Percentiles rank a stretch among this genome's conserved stretches.
phyloP scores from a whole-genome alignment of 768 basidiomycete genomes.

The Tulasnella calospora region DNA sequence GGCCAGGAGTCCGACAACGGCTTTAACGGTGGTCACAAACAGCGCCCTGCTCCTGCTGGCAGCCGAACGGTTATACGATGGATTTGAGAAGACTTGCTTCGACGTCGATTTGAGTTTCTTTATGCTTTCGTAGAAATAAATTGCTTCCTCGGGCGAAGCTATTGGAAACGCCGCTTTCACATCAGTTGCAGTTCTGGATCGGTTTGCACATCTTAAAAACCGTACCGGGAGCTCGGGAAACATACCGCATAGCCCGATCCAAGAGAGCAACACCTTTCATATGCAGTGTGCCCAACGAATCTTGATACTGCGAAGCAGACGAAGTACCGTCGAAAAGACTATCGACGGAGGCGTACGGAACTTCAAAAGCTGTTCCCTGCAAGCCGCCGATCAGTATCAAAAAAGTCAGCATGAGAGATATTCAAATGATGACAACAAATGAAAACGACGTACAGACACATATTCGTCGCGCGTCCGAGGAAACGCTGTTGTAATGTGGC shows the following conservation, averaged over 20 bases:
- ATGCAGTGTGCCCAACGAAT: neutral
- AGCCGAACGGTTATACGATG: neutral
- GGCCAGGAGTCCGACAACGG: neutral
- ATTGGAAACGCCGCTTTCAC: neutral
- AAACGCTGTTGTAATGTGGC: slow-evolving; percentile 22
- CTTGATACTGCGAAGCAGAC: neutral
- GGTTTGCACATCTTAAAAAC: neutral
- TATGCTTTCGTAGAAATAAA: neutral
- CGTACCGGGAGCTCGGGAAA: neutral
- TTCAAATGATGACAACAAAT: neutral
- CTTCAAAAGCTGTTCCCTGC: slow-evolving; percentile 7
- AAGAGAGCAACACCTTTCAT: neutral
- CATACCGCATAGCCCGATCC: neutral
- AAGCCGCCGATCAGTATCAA: neutral
- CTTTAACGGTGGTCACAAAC: neutral
- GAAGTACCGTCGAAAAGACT: slow-evolving; percentile 4
- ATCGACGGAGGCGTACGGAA: slow-evolving; percentile 5
- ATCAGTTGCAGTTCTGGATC: neutral
- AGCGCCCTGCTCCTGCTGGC: slow-evolving; percentile 3
- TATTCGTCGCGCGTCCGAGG: slow-evolving; percentile 26
- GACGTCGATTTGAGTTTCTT: neutral
- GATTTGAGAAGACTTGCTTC: neutral
- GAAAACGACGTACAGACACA: slow-evolving; percentile 19
- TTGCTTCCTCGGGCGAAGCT: neutral
- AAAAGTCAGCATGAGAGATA: neutral